Base-by-base conservation (phyloP, 1,139 yeast species). In the Yamadazyma kanchanaburiensis region DNA sequence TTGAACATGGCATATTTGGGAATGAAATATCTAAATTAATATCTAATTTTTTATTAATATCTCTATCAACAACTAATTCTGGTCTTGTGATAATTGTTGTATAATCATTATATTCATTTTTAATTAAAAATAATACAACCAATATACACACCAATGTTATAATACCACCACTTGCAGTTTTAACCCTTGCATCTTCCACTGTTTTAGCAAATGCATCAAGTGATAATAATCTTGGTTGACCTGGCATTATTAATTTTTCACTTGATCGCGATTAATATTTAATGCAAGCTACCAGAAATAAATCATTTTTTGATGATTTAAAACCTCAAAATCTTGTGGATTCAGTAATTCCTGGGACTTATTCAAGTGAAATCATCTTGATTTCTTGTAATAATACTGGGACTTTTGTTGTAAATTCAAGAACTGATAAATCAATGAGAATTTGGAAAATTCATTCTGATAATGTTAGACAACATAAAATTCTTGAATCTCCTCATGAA, bases 131-230 rank as follows among this genome's bases (percentile, higher is more conserved):
- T 16, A 81, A 37, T 17, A 87, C 81, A 5, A 84, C 68, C 12
- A 77, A 32, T 2, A 79, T 53, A 49, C 96, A 83, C 5, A 77
- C 60, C 28, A 91, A 53, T 6, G 97, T 88, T 45, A 91, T 85
- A 22, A 87, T 49, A 3, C 96, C 98, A 30, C 98, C 98, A 5
- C 91, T 72, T 4, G 89, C 71, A 3, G 98, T 91, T 43, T 84
- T 78, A 38, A 91, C 77, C 34, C 86, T 73, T 5, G 95, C 95
- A 55, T 91, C 98, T 48, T 89, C 97, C 26, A 86, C 89, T 5
- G 97, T 87, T 58, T 88, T 89, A 20, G 95, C 80, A 58, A 91
- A 91, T 9, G 95, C 96, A 58, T 91, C 98, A 39, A 84, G 67
- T 24, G 80, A 74, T 33, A 84, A 63, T 40, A 86, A 64, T 38